Percentiles rank a stretch among this genome's conserved stretches.
Evolutionary conservation across 2,329 filamentous ascomycete genomes (phyloP).

Genomic region (Dactylellina parvicollis): DNA sequence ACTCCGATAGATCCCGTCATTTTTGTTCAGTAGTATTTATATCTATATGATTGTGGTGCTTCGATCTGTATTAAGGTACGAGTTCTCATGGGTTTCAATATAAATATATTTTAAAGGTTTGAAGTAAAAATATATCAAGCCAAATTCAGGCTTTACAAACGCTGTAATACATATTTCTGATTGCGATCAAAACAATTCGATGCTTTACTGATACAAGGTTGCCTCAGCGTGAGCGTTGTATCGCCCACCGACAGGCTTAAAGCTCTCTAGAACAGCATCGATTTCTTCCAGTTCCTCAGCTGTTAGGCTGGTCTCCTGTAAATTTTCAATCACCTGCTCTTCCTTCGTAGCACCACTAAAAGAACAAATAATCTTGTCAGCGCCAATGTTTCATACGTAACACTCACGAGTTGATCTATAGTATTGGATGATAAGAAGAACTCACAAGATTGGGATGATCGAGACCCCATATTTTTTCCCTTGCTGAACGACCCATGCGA

Average conservation of each 20-base stretch:
- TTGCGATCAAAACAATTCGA: neutral
- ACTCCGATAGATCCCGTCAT: too few relatives aligned
- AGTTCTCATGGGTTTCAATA: too few relatives aligned
- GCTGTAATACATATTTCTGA: neutral
- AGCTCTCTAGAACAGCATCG: conserved; percentile 65
- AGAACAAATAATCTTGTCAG: neutral
- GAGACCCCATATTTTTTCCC: conserved; percentile 65
- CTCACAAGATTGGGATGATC: conserved; percentile 74
- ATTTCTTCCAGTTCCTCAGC: conserved; percentile 67
- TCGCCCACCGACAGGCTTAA: conserved; percentile 65
- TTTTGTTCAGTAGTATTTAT: too few relatives aligned
- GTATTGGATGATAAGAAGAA: neutral
- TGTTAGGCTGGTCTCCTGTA: conserved; percentile 65
- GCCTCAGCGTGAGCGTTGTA: conserved; percentile 62
- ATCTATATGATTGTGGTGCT: too few relatives aligned
- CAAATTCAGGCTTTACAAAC: too few relatives aligned
- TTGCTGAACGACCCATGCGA: conserved; percentile 70
- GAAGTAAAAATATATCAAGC: too few relatives aligned
- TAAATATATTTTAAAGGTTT: too few relatives aligned
- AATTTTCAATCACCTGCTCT: conserved; percentile 71
- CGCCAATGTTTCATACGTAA: too few relatives aligned
- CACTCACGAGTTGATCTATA: too few relatives aligned
- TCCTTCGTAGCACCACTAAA: conserved; percentile 65
- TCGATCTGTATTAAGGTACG: too few relatives aligned
- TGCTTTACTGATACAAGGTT: conserved; percentile 27